Conservation (phyloP, 106 monocot genomes). For the Dioscorea zingiberensis region DNA sequence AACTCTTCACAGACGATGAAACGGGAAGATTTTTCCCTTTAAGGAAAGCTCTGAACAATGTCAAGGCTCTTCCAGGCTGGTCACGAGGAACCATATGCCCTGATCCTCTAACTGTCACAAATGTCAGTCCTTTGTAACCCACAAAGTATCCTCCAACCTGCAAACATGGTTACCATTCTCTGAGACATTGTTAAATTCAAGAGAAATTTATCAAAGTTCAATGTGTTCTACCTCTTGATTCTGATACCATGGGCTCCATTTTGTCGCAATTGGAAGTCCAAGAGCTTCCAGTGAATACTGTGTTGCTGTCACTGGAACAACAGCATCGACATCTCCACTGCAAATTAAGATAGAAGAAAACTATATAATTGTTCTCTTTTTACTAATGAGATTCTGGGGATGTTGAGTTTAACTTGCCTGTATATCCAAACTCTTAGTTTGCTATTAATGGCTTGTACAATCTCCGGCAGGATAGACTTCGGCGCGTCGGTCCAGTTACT, state of each 20-base stretch:
- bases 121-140: slow-evolving; percentile 19
- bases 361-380: background rate
- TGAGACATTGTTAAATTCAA: background rate
- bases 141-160: slow-evolving; percentile 34
- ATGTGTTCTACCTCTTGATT: background rate
- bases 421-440: slow-evolving; percentile 17
- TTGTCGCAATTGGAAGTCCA: background rate
- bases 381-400: too few relatives aligned
- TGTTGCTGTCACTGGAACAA: slow-evolving; percentile 12
- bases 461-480: background rate
- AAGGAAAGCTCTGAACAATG: slow-evolving; percentile 22
- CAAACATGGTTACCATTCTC: background rate
- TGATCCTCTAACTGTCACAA: slow-evolving; percentile 25
- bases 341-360: background rate
- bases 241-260: slow-evolving; percentile 23
- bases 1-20: too few relatives aligned
- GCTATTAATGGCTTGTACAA: slow-evolving; percentile 10
- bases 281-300: slow-evolving; percentile 6
- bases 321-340: slow-evolving; percentile 24
- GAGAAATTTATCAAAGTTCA: background rate
- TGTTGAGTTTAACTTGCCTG: slow-evolving; percentile 5
- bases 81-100: slow-evolving; percentile 28
- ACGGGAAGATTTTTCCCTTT: slow-evolving; percentile 13
- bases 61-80: slow-evolving; percentile 27
- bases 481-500: slow-evolving; percentile 27